Conservation (phyloP, 2,329 filamentous ascomycete genomes). For the Peltaster fructicola region DNA sequence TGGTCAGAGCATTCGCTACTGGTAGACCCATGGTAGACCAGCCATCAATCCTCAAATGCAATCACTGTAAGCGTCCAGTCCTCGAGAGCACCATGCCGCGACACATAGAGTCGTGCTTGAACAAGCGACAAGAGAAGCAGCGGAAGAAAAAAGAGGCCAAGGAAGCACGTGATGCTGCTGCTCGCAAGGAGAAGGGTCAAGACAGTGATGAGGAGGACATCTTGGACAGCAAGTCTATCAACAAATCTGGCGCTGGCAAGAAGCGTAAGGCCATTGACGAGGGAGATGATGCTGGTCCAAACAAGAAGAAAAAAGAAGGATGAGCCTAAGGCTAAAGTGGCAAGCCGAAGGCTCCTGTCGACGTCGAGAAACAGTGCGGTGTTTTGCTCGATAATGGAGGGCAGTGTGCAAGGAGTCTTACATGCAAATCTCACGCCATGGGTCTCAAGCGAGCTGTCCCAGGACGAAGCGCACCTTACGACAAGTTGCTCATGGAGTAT, state of each 20-base stretch:
- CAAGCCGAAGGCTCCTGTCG: slow-evolving; percentile 77
- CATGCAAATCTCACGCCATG: slow-evolving; percentile 85
- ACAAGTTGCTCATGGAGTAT: slow-evolving; percentile 54
- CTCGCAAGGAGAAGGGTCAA: slow-evolving; percentile 27
- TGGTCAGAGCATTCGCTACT: slow-evolving; percentile 62
- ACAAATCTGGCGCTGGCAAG: slow-evolving; percentile 19
- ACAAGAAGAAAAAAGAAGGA: slow-evolving; percentile 54
- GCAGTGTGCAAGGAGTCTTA: slow-evolving; percentile 70
- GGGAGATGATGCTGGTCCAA: slow-evolving; percentile 51
- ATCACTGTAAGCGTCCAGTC: slow-evolving; percentile 83
- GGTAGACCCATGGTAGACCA: slow-evolving; percentile 67
- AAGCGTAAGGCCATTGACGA: slow-evolving; percentile 30
- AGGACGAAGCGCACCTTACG: slow-evolving; percentile 71
- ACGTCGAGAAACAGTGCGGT: slow-evolving; percentile 84
- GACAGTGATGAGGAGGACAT: slow-evolving; percentile 19
- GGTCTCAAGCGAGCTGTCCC: slow-evolving; percentile 79
- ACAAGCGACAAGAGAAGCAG: slow-evolving; percentile 54
- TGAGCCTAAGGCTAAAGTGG: slow-evolving; percentile 40
- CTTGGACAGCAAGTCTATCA: slow-evolving; percentile 14
- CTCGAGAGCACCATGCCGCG: slow-evolving; percentile 55
- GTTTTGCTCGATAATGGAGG: slow-evolving; percentile 69
- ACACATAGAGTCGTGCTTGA: slow-evolving; percentile 71
- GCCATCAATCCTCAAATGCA: slow-evolving; percentile 65
- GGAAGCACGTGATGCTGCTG: slow-evolving; percentile 32
- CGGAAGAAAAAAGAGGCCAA: slow-evolving; percentile 48